Percentiles rank a stretch among this genome's conserved stretches.
Conservation (phyloP, 148 eudicot genomes). For the Drosera capensis region DNA sequence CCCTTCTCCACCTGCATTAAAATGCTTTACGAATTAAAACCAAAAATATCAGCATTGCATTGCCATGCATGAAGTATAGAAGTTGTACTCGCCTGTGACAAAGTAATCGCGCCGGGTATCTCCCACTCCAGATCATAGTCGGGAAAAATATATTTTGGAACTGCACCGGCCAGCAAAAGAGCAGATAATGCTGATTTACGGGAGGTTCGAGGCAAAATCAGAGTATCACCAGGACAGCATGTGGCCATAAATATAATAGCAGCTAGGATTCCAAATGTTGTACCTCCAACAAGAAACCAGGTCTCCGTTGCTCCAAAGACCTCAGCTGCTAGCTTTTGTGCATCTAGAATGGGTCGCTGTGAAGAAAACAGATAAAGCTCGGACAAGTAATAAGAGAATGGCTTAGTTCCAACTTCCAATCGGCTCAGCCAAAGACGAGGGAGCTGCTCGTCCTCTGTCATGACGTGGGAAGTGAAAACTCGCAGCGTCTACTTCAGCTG, state of each 20-base stretch:
- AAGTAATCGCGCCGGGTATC: slow-evolving; percentile 45
- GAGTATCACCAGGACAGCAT: slow-evolving; percentile 63
- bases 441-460: slow-evolving; percentile 68
- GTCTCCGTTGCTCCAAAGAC: slow-evolving; percentile 76
- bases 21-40: background rate
- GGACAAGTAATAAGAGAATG: slow-evolving; percentile 47
- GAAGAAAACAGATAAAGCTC: slow-evolving; percentile 57
- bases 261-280: slow-evolving; percentile 68
- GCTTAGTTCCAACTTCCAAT: slow-evolving; percentile 42
- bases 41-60: background rate
- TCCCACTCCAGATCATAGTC: slow-evolving; percentile 56
- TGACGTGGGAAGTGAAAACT: slow-evolving; percentile 85
- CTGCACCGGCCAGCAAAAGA: slow-evolving; percentile 51
- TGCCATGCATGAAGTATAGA: too few relatives aligned
- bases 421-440: slow-evolving; percentile 38
- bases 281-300: slow-evolving; percentile 93
- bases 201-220: slow-evolving; percentile 66
- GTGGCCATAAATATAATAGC: slow-evolving; percentile 75
- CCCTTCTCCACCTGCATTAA: slow-evolving; percentile 51
- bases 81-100: slow-evolving; percentile 49
- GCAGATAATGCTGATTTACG: slow-evolving; percentile 62
- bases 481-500: slow-evolving; percentile 48
- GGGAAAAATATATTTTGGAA: slow-evolving; percentile 59
- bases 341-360: slow-evolving; percentile 52
- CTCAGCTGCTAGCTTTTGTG: slow-evolving; percentile 54